A percentile compares a stretch with the other conserved stretches of the same genome.
These are phyloP conservation scores for Myxozyma sirexii DNA, from an alignment of 805 yeast genomes.

Conservation along the genomic window DNA sequence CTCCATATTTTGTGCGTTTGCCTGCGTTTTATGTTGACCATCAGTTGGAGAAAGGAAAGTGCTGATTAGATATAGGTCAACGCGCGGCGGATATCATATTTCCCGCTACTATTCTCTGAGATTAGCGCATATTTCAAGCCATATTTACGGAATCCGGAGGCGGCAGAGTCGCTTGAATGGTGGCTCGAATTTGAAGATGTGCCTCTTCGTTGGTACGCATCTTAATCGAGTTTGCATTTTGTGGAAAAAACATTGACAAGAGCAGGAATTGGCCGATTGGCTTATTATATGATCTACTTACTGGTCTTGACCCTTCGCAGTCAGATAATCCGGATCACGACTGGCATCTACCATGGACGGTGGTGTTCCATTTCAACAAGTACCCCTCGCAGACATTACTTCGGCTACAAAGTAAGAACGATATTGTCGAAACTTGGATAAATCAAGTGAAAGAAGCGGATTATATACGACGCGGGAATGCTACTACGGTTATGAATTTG, in stretches of 20 bases:
- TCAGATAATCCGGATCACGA: slow-evolving; percentile 24
- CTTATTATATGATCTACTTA: neutral
- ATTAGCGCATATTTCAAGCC: slow-evolving; percentile 36
- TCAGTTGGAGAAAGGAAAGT: neutral
- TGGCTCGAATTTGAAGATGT: slow-evolving; percentile 72
- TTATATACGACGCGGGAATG: slow-evolving; percentile 71
- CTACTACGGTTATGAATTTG: slow-evolving; percentile 78
- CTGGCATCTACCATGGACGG: slow-evolving; percentile 50
- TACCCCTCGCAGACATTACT: slow-evolving; percentile 53
- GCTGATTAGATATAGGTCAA: slow-evolving; percentile 16
- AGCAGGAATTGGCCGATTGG: slow-evolving; percentile 4
- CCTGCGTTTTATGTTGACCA: neutral
- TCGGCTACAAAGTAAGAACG: slow-evolving; percentile 41
- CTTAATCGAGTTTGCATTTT: neutral
- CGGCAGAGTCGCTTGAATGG: slow-evolving; percentile 41
- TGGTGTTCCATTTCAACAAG: slow-evolving; percentile 48
- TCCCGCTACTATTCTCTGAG: slow-evolving; percentile 36
- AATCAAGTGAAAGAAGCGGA: slow-evolving; percentile 84
- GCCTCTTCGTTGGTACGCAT: slow-evolving; percentile 64
- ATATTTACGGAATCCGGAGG: slow-evolving; percentile 37
- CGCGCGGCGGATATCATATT: slow-evolving; percentile 36
- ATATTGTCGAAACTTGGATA: slow-evolving; percentile 59
- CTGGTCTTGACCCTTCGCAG: slow-evolving; percentile 24
- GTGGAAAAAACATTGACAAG: neutral
- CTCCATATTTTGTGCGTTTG: slow-evolving; percentile 29